Evolutionary conservation across 371 early-diverging fungal species (phyloP).

Genomic region (Mortierella sp.): DNA sequence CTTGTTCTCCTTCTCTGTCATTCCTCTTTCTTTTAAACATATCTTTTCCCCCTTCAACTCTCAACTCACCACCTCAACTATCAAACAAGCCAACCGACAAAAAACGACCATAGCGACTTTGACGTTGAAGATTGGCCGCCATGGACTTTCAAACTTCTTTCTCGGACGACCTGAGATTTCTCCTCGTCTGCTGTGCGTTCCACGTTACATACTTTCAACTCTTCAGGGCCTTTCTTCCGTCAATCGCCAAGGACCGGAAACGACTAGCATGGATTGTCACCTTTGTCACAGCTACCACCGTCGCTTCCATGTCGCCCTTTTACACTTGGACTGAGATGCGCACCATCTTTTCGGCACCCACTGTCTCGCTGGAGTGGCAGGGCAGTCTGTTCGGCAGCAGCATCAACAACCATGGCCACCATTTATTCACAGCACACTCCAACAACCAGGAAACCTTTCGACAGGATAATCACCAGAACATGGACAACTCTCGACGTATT

Average conservation of each 20-base stretch:
- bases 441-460: not conserved
- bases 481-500: not conserved
- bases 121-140: not conserved
- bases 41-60: too few species aligned
- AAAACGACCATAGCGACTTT: not conserved
- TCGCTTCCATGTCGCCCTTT: conserved; percentile 12
- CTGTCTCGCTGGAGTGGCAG: conserved; percentile 9
- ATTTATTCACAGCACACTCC: not conserved
- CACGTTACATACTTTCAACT: conserved; percentile 43
- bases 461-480: not conserved
- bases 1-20: not conserved
- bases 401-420: not conserved
- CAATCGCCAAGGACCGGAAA: conserved; percentile 31
- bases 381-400: not conserved
- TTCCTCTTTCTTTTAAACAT: not conserved
- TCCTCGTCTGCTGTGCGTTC: conserved; percentile 17
- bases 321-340: not conserved
- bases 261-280: conserved; percentile 42
- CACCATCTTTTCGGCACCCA: conserved; percentile 20
- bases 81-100: not conserved
- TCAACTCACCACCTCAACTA: not conserved
- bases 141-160: not conserved
- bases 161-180: conserved; percentile 2
- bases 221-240: conserved; percentile 34
- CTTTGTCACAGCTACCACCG: conserved; percentile 17